These are phyloP conservation scores for Paraphoma chrysanthemicola DNA, from an alignment of 2,329 filamentous ascomycete genomes.

Conservation along the genomic window DNA sequence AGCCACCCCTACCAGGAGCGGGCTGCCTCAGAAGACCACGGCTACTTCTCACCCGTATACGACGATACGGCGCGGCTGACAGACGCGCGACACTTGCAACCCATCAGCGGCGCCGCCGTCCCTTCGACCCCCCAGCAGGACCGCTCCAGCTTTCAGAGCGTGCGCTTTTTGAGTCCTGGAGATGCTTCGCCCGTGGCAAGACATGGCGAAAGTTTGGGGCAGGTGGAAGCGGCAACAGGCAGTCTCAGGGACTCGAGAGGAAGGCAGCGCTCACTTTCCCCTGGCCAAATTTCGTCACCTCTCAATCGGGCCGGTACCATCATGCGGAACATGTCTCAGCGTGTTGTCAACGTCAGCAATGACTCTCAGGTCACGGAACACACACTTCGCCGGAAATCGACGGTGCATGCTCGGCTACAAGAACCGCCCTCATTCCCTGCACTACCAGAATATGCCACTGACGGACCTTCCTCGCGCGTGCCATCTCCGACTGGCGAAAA, in stretches of 20 bases:
- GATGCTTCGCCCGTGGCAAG: slow-evolving; percentile 53
- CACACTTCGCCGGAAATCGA: slow-evolving; percentile 67
- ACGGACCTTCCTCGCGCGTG: slow-evolving; percentile 45
- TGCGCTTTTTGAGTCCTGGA: slow-evolving; percentile 58
- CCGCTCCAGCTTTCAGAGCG: slow-evolving; percentile 61
- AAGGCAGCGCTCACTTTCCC: slow-evolving; percentile 58
- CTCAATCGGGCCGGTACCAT: slow-evolving; percentile 59
- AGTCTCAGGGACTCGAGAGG: slow-evolving; percentile 44
- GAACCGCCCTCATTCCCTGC: slow-evolving; percentile 59
- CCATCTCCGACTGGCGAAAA: slow-evolving; percentile 46
- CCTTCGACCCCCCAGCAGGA: slow-evolving; percentile 51
- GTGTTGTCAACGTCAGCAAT: slow-evolving; percentile 96
- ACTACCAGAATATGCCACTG: slow-evolving; percentile 59
- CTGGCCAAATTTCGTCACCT: slow-evolving; percentile 53
- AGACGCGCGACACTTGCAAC: slow-evolving; percentile 61
- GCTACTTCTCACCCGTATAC: slow-evolving; percentile 62
- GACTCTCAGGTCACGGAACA: slow-evolving; percentile 85
- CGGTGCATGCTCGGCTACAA: slow-evolving; percentile 62
- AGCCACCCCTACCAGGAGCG: slow-evolving; percentile 43
- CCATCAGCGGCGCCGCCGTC: slow-evolving; percentile 59
- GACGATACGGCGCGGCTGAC: slow-evolving; percentile 68
- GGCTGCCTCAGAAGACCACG: slow-evolving; percentile 59
- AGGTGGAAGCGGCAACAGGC: slow-evolving; percentile 61
- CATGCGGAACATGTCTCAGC: slow-evolving; percentile 82
- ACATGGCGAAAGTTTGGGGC: slow-evolving; percentile 66